These are phyloP conservation scores for Eimeria maxima DNA, from an alignment of 169 alveolate species.

Conservation along the genomic window DNA sequence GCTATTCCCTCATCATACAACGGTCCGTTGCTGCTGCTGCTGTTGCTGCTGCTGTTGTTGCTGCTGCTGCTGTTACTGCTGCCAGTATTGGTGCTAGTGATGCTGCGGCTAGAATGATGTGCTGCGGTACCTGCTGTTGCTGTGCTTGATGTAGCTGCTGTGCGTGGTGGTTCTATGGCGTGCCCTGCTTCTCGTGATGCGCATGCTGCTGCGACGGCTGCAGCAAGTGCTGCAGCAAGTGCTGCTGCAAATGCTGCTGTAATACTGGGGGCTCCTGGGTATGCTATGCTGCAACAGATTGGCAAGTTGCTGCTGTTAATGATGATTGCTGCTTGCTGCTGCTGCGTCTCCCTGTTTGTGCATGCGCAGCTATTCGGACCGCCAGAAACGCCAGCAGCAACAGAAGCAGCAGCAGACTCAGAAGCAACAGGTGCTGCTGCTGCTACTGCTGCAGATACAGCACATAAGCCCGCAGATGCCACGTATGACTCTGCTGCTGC, in stretches of 20 bases:
- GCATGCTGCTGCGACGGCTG: slow-evolving; percentile 27
- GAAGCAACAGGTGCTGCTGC: too few relatives aligned
- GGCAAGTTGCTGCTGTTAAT: too few relatives aligned
- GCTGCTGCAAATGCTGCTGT: neutral
- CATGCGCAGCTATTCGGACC: slow-evolving; percentile 14
- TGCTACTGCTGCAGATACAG: too few relatives aligned
- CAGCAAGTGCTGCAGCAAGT: neutral
- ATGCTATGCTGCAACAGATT: neutral
- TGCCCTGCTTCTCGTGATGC: slow-evolving; percentile 50
- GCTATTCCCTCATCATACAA: neutral
- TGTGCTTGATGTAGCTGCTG: neutral
- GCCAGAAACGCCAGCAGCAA: slow-evolving; percentile 8
- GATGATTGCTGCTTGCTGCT: too few relatives aligned
- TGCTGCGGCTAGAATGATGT: too few relatives aligned
- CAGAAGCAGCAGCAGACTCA: neutral
- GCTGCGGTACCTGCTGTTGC: too few relatives aligned
- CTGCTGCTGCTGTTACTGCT: too few relatives aligned
- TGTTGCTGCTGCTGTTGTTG: neutral
- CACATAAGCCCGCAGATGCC: too few relatives aligned
- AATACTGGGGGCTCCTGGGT: neutral
- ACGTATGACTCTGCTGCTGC: too few relatives aligned
- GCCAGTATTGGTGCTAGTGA: too few relatives aligned
- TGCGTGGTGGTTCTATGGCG: too few relatives aligned
- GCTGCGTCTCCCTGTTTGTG: neutral
- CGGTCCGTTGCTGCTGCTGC: neutral